Conservation (phyloP, 2,329 filamentous ascomycete species). For the Diaporthe nobilis region DNA sequence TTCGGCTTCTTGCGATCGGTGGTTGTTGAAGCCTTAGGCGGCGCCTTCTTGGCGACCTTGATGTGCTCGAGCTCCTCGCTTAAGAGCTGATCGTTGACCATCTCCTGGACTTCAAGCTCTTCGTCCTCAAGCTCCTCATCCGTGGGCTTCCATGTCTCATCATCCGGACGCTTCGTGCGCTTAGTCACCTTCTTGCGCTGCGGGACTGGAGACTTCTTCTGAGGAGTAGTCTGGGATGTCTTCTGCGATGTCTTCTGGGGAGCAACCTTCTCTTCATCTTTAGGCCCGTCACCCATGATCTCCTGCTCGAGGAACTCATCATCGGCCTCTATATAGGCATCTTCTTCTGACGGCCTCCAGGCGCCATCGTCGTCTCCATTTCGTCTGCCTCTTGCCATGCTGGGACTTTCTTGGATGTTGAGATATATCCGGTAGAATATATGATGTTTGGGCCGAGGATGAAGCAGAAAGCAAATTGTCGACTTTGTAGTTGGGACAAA, state of each 20-base stretch:
- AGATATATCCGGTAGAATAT: background rate
- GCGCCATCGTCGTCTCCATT: constrained; percentile 30
- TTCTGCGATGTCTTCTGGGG: background rate
- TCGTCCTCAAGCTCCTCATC: constrained; percentile 39
- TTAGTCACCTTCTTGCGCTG: constrained; percentile 31
- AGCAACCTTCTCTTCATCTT: background rate
- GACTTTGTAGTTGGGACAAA: background rate
- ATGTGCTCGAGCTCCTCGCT: constrained; percentile 12
- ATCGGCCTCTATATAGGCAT: constrained; percentile 26
- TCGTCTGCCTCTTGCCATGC: constrained; percentile 38
- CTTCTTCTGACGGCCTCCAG: constrained; percentile 39
- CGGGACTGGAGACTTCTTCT: background rate
- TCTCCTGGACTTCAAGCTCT: constrained; percentile 41
- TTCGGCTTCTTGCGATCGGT: constrained; percentile 6
- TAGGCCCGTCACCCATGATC: background rate
- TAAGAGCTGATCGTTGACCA: constrained; percentile 38
- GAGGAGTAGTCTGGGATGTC: background rate
- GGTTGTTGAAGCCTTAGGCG: background rate
- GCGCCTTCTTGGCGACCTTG: background rate
- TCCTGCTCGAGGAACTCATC: constrained; percentile 37
- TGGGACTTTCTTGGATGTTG: background rate
- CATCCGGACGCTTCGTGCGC: constrained; percentile 31
- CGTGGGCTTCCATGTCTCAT: constrained; percentile 40
- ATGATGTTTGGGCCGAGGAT: background rate
- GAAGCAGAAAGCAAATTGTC: background rate